Evolutionary conservation across 1,139 yeast genomes (phyloP), one percentile per base, ranked within the genome.

Genomic region (Pichia sp.): DNA sequence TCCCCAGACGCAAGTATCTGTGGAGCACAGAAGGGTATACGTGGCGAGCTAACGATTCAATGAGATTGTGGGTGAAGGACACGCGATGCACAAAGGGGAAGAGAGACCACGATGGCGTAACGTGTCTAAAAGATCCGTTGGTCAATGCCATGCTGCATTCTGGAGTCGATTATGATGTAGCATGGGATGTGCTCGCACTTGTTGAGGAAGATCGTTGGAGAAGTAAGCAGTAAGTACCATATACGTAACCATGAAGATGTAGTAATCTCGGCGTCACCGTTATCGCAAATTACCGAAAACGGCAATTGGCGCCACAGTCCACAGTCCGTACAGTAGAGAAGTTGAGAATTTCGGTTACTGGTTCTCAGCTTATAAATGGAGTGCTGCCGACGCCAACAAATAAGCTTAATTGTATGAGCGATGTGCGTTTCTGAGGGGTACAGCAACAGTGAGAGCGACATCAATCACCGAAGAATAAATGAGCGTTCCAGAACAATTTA

Each of bases 1-100:
- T 68, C 42, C 55, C 56, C 0, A 50, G 49, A 19, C 42, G 44
- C 27, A 58, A 62, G 0, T 35, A 52, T 10, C 45, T 43, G 8
- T 46, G 46, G 33, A 44, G 42, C 8, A 42, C 41, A 39, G 58
- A 52, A 20, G 56, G 54, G 1, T 55, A 65, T 49, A 50, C 53
- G 1, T 68, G 53, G 45, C 46, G 68, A 36, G 62, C 63, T 0
- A n/a, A n/a, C n/a, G n/a, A n/a, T n/a, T n/a, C n/a, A n/a, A n/a
- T n/a, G n/a, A n/a, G n/a, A n/a, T n/a, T n/a, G n/a, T n/a, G n/a
- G n/a, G n/a, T n/a, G n/a, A n/a, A n/a, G n/a, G n/a, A n/a, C n/a
- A n/a, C n/a, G n/a, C n/a, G 6, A 14, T 28, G 30, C 7, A 12
- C 22, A 11, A 13, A 28, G 14, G 15, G 27, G 6, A 24, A 24